Conservation (phyloP, 1,139 yeast genomes). For the Candida sp. region DNA sequence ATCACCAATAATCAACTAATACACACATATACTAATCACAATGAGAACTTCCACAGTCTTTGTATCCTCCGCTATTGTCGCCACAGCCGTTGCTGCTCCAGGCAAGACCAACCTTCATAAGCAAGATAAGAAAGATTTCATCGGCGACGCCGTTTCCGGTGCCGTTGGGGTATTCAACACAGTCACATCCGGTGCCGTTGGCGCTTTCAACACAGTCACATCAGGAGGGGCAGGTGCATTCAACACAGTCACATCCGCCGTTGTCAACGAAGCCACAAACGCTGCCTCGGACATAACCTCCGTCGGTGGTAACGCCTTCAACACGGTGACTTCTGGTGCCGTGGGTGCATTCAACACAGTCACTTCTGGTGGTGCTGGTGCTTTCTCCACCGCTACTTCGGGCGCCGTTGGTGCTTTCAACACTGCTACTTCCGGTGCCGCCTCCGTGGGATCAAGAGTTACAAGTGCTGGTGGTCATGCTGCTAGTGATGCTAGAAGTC, state of each 20-base stretch:
- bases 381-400: conserved; percentile 1
- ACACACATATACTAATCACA: neutral
- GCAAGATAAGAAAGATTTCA: neutral
- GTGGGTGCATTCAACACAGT: conserved; percentile 5
- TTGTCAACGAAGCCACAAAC: neutral
- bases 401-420: conserved; percentile 5
- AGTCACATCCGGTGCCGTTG: conserved; percentile 5
- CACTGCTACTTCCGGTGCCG: conserved; percentile 8
- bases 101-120: neutral
- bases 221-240: conserved; percentile 6
- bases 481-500: neutral
- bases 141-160: conserved; percentile 8
- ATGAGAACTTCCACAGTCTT: conserved; percentile 5
- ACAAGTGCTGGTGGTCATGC: conserved; percentile 1
- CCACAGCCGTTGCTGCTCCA: conserved; percentile 3
- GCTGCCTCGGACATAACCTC: neutral
- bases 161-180: conserved; percentile 1
- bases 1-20: neutral
- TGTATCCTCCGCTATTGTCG: neutral
- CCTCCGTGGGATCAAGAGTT: neutral
- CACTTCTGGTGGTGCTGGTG: conserved; percentile 8
- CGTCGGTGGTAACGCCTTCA: conserved; percentile 3
- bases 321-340: conserved; percentile 1
- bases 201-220: neutral
- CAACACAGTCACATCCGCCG: conserved; percentile 7